These are phyloP conservation scores for Botrytis sinoallii DNA, from an alignment of 2,329 filamentous ascomycete species.

Conservation along the genomic window DNA sequence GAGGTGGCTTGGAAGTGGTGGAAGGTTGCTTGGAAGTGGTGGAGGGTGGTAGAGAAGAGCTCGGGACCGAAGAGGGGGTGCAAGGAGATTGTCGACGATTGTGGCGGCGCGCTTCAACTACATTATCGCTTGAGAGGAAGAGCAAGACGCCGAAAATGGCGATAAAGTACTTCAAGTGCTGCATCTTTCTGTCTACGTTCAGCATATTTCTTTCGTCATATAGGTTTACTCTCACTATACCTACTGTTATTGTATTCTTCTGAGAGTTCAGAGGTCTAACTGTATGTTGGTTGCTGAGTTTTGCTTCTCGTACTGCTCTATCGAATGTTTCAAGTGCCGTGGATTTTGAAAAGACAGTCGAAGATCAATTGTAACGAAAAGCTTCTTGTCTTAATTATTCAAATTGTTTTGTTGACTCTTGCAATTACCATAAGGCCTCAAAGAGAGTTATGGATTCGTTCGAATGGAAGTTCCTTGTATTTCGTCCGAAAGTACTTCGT, in stretches of 20 bases:
- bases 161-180: slow-evolving; percentile 1
- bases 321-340: neutral
- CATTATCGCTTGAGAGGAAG: slow-evolving; percentile 9
- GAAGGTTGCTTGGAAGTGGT: neutral
- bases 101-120: slow-evolving; percentile 6
- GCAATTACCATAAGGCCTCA: neutral
- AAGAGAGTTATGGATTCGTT: neutral
- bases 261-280: neutral
- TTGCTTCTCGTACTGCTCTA: neutral
- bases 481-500: neutral
- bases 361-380: neutral
- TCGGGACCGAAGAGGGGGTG: neutral
- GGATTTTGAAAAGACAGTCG: neutral
- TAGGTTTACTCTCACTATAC: neutral
- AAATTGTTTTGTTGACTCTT: neutral
- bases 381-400: neutral
- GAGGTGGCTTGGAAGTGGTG: slow-evolving; percentile 8
- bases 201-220: neutral
- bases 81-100: slow-evolving; percentile 8
- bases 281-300: neutral
- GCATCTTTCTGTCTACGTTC: slow-evolving; percentile 1
- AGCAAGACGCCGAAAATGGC: slow-evolving; percentile 5
- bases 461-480: neutral
- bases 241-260: neutral
- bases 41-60: neutral